Evolutionary conservation across 2,329 filamentous ascomycete genomes (phyloP).

Genomic region (Claviceps arundinis): DNA sequence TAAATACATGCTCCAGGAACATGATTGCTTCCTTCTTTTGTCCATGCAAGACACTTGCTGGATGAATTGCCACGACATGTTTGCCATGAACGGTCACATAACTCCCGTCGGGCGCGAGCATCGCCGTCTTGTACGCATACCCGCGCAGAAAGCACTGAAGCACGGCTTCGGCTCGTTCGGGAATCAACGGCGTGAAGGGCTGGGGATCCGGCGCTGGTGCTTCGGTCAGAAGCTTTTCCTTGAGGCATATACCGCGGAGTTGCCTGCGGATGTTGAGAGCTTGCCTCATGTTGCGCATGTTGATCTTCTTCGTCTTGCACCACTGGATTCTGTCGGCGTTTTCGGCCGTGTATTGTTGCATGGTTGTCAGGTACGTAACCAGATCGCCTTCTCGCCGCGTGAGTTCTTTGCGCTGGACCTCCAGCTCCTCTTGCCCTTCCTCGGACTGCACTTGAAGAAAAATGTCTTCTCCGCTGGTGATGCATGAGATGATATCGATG

Average conservation of each 20-base stretch:
- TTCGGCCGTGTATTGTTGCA: conserved; percentile 47
- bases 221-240: conserved; percentile 35
- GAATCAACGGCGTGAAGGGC: conserved; percentile 39
- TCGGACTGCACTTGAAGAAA: conserved; percentile 47
- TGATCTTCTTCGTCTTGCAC: conserved; percentile 45
- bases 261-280: conserved; percentile 50
- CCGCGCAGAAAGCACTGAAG: conserved; percentile 50
- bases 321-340: conserved; percentile 40
- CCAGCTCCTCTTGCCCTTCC: conserved; percentile 39
- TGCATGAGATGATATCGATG: conserved; percentile 66
- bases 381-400: conserved; percentile 50
- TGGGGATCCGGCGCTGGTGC: conserved; percentile 38
- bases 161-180: conserved; percentile 39
- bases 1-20: conserved; percentile 55
- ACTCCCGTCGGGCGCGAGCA: conserved; percentile 45
- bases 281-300: conserved; percentile 47
- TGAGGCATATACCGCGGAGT: conserved; percentile 41
- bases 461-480: conserved; percentile 50
- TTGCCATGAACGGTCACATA: conserved; percentile 48
- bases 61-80: conserved; percentile 48
- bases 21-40: conserved; percentile 53
- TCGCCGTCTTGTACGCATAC: conserved; percentile 47
- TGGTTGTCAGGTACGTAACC: conserved; percentile 49
- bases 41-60: conserved; percentile 48
- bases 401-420: conserved; percentile 41